Conservation (phyloP, 352 stramenopile species). For the Thraustotheca clavata region DNA sequence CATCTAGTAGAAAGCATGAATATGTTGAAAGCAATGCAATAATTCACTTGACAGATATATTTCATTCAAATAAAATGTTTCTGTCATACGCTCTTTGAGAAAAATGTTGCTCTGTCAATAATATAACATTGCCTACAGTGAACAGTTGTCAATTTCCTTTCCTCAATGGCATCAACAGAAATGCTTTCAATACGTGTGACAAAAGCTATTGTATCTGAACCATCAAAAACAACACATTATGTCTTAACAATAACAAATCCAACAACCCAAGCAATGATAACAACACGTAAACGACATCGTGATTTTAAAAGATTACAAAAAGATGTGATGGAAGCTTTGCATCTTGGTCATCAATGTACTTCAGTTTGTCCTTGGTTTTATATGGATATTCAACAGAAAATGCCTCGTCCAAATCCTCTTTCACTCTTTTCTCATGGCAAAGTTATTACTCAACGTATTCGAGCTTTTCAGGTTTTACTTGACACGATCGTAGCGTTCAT, state of each 20-base stretch:
- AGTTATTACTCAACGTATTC: background rate
- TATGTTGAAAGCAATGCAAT: too few species aligned
- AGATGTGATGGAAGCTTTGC: background rate
- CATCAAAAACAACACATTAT: slow-evolving; percentile 2
- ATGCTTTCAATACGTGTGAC: background rate
- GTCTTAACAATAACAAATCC: background rate
- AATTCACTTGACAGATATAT: too few species aligned
- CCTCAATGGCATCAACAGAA: too few species aligned
- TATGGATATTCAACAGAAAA: slow-evolving; percentile 3
- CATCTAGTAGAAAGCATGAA: too few species aligned
- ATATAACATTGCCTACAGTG: too few species aligned
- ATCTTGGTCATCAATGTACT: slow-evolving; percentile 5
- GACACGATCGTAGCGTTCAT: slow-evolving; percentile 2
- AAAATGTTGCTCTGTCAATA: too few species aligned
- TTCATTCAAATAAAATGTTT: too few species aligned
- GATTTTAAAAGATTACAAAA: background rate
- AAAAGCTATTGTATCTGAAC: background rate
- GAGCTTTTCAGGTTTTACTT: slow-evolving; percentile 3
- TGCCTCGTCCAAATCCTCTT: background rate
- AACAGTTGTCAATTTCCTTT: too few species aligned
- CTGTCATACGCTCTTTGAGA: too few species aligned
- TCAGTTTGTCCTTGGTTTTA: slow-evolving; percentile 17
- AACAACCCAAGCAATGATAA: background rate
- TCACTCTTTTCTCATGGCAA: background rate
- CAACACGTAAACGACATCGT: background rate